These are phyloP conservation scores for Juncus inflexus DNA, from an alignment of 176 grass and related monocot genomes.

Conservation along the genomic window DNA sequence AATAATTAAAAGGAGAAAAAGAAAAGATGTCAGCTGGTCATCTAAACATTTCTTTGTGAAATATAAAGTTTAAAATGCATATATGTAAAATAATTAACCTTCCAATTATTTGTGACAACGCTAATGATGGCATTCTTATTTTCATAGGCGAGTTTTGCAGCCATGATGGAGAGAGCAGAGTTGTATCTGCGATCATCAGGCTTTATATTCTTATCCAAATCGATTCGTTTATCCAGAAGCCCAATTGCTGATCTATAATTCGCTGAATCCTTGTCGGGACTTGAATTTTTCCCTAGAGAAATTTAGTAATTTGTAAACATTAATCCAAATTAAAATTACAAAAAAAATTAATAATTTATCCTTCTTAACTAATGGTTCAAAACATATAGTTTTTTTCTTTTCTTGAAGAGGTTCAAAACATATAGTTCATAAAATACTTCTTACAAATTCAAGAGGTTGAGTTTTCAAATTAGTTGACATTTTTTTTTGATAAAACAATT, in stretches of 20 bases:
- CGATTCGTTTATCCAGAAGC: constrained; percentile 49
- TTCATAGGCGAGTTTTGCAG: constrained; percentile 74
- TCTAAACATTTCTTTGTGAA: neutral
- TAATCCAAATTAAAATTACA: too few species aligned
- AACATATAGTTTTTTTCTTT: neutral
- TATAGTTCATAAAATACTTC: too few species aligned
- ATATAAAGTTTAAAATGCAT: too few species aligned
- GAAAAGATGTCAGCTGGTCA: neutral
- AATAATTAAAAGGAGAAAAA: neutral
- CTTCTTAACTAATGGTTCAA: neutral
- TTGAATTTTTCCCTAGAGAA: constrained; percentile 39
- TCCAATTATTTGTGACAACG: constrained; percentile 45
- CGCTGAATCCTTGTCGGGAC: constrained; percentile 42
- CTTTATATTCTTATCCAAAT: constrained; percentile 56
- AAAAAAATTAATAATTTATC: neutral
- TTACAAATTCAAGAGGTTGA: too few species aligned
- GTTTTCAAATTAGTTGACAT: too few species aligned
- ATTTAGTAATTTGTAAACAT: neutral
- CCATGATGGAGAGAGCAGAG: constrained; percentile 70
- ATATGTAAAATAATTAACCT: constrained; percentile 25
- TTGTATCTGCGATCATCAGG: constrained; percentile 41
- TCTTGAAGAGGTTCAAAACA: neutral
- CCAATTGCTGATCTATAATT: constrained; percentile 49
- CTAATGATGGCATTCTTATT: constrained; percentile 41
- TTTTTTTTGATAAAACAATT: too few species aligned